A percentile compares a stretch with the other conserved stretches of the same genome.
Conservation (phyloP, 1,139 yeast species). For the Petasospora fabianii region DNA sequence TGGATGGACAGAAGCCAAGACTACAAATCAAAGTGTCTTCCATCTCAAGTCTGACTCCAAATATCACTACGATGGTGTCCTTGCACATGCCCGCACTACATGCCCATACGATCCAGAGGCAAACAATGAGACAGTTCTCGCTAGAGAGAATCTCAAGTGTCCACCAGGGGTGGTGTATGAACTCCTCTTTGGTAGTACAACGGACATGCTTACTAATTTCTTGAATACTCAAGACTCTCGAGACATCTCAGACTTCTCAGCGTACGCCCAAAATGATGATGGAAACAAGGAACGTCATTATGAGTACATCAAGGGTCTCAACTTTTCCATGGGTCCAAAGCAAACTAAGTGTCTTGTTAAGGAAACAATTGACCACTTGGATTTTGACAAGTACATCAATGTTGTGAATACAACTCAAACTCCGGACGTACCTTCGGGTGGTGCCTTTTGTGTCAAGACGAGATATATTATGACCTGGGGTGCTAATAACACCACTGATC, state of each 20-base stretch:
- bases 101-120: slow-evolving; percentile 47
- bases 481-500: slow-evolving; percentile 54
- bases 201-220: slow-evolving; percentile 48
- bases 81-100: slow-evolving; percentile 44
- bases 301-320: slow-evolving; percentile 73
- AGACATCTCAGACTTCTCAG: slow-evolving; percentile 51
- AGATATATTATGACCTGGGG: slow-evolving; percentile 76
- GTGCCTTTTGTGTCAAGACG: slow-evolving; percentile 71
- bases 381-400: slow-evolving; percentile 50
- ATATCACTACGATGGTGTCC: slow-evolving; percentile 43
- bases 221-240: slow-evolving; percentile 66
- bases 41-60: slow-evolving; percentile 31
- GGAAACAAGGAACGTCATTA: slow-evolving; percentile 53
- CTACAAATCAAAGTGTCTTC: slow-evolving; percentile 26
- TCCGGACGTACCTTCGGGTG: slow-evolving; percentile 96
- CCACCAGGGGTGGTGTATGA: slow-evolving; percentile 77
- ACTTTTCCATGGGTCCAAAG: slow-evolving; percentile 88
- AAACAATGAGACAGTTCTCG: slow-evolving; percentile 50
- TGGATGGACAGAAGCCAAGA: slow-evolving; percentile 12
- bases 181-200: slow-evolving; percentile 64
- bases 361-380: slow-evolving; percentile 64
- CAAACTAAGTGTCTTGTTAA: slow-evolving; percentile 79
- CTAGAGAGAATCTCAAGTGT: slow-evolving; percentile 58
- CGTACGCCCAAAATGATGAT: slow-evolving; percentile 41
- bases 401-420: slow-evolving; percentile 71